Evolutionary conservation across 1,284 basidiomycete genomes (phyloP).

Genomic region (Sporisorium iseilematis-ciliati): DNA sequence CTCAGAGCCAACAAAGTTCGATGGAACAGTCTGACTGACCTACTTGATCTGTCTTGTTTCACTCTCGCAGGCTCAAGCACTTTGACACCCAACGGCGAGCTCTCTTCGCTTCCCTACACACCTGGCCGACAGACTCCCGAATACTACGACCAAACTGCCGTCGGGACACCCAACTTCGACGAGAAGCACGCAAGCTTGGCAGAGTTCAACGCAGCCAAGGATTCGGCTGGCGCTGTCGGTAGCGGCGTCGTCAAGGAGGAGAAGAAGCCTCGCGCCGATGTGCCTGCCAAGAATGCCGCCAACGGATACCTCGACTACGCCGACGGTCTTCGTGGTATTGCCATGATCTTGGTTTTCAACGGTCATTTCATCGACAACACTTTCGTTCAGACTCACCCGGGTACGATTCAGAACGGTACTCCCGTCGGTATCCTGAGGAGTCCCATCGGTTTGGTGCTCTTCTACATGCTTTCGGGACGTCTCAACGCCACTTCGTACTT

Average conservation of each 20-base stretch:
- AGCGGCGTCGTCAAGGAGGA: constrained; percentile 25
- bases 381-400: constrained; percentile 67
- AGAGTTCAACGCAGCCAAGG: constrained; percentile 47
- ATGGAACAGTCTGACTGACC: neutral
- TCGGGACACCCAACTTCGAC: constrained; percentile 13
- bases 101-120: constrained; percentile 17
- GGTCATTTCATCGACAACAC: constrained; percentile 71
- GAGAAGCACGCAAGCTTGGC: constrained; percentile 22
- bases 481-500: constrained; percentile 70
- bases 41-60: neutral
- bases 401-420: constrained; percentile 67
- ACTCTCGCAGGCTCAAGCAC: constrained; percentile 26
- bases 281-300: constrained; percentile 34
- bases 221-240: constrained; percentile 39
- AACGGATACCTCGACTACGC: constrained; percentile 69
- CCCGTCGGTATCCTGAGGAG: constrained; percentile 54
- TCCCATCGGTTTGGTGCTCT: constrained; percentile 37
- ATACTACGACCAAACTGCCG: constrained; percentile 20
- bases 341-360: constrained; percentile 70
- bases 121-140: constrained; percentile 23
- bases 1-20: neutral
- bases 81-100: constrained; percentile 23
- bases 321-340: constrained; percentile 70
- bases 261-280: constrained; percentile 32
- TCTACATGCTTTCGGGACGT: constrained; percentile 70